These are phyloP conservation scores for Coemansia sp. DNA, from an alignment of 192 early-diverging fungal species.

Conservation along the genomic window DNA sequence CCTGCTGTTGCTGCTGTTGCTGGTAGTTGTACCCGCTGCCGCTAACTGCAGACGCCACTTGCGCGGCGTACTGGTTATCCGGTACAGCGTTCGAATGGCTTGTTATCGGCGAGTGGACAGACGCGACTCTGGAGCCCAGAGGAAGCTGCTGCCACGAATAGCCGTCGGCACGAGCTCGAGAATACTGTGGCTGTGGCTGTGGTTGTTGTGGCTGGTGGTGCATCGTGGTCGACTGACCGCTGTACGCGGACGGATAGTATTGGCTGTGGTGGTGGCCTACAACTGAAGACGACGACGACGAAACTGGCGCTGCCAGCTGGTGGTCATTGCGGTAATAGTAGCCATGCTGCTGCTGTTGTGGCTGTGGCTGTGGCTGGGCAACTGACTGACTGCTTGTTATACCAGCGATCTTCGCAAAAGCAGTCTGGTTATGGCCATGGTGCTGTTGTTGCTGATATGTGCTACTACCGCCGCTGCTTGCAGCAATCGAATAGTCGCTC, in stretches of 20 bases:
- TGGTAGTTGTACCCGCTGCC: constrained; percentile 8
- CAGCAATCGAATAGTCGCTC: constrained; percentile 34
- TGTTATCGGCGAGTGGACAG: constrained; percentile 9
- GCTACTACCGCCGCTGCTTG: constrained; percentile 8
- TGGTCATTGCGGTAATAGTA: constrained; percentile 34
- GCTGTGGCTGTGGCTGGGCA: constrained; percentile 13
- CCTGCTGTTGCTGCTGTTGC: constrained; percentile 6
- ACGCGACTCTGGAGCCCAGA: not conserved
- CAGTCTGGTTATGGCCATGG: not conserved
- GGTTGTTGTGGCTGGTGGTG: constrained; percentile 8
- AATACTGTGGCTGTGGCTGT: constrained; percentile 11
- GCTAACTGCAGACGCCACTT: constrained; percentile 4
- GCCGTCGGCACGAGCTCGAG: constrained; percentile 14
- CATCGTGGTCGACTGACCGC: constrained; percentile 3
- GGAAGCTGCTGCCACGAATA: constrained; percentile 31
- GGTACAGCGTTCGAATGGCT: not conserved
- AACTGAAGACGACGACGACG: no score
- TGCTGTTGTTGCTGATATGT: not conserved
- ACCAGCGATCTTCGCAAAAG: not conserved
- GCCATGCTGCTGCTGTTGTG: constrained; percentile 18
- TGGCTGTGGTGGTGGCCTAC: no score
- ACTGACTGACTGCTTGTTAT: constrained; percentile 4
- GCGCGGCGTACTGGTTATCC: not conserved
- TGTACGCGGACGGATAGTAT: constrained; percentile 8
- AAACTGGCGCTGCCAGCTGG: not conserved